Evolutionary conservation across 192 early-diverging fungal species (phyloP), one percentile per base, ranked within the genome.

Genomic region (Funneliformis geosporum): DNA sequence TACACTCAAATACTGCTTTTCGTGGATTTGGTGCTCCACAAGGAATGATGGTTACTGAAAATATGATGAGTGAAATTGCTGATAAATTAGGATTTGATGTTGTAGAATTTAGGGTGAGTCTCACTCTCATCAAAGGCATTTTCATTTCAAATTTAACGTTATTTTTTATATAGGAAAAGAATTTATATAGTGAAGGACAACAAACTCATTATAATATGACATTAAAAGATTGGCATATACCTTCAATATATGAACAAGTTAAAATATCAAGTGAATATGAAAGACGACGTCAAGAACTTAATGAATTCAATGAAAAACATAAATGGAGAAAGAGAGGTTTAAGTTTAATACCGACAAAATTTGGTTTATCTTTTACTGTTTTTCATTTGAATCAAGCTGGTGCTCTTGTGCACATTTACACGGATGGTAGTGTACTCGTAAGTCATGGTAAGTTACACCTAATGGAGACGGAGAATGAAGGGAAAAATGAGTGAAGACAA

Each of bases 11-110:
- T 86, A 96, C 95, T 60, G 95, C 95, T 4, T 92, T 95, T 88
- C 88, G 95, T 78, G 90, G 95, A 39, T 96, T 96, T 79, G 95
- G 95, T 67, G 93, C 80, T 59, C 94, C 94, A 67, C 94, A 96
- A 84, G 94, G 91, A 50, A 93, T 94, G 91, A 87, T 96, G 78
- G 85, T 96, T 60, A 87, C 88, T 12, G 95, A 96, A 84, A 90
- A 89, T 28, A 93, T 88, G 79, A 92, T 96, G 61, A 87, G 85
- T 39, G 93, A 96, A 82, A 83, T 96, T 44, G 95, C 95, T 9
- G 92, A 95, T 64, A 84, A 81, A 12, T 86, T 96, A 44, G 83
- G 85, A 6, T 82, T 91, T 72, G 80, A 85, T 18, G 90, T 90
- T 44, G 90, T 94, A 66, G 83, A 85, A 33, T 68, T 95, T 71